Percentiles rank a stretch among this genome's conserved stretches.
Evolutionary conservation across 805 yeast species (phyloP).

Genomic region (Ogataea corticis): DNA sequence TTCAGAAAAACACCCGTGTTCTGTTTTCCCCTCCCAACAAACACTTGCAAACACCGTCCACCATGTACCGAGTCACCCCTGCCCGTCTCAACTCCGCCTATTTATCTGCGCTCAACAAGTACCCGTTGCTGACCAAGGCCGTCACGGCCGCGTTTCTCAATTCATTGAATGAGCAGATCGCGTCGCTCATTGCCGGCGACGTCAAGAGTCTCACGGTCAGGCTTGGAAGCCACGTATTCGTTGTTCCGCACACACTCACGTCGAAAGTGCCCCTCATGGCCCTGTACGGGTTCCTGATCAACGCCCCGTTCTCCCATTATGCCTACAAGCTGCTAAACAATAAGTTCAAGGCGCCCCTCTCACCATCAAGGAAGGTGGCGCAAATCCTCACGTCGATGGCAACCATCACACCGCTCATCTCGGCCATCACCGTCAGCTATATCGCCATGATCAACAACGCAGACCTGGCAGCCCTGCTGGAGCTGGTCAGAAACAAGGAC

Average conservation of each 20-base stretch:
- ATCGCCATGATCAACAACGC: constrained; percentile 48
- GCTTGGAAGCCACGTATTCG: constrained; percentile 19
- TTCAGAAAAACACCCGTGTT: no score
- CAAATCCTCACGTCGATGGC: constrained; percentile 54
- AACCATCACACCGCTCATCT: constrained; percentile 56
- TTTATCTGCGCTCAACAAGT: constrained; percentile 39
- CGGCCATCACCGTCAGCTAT: constrained; percentile 51
- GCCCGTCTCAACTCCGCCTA: constrained; percentile 29
- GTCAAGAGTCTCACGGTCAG: constrained; percentile 27
- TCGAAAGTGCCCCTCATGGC: constrained; percentile 53
- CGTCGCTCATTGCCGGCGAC: constrained; percentile 52
- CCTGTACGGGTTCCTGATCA: constrained; percentile 52
- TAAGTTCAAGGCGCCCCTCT: constrained; percentile 44
- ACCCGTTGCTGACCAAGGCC: constrained; percentile 62
- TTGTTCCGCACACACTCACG: constrained; percentile 42
- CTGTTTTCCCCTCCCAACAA: no score
- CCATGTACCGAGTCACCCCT: not conserved
- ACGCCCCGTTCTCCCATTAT: constrained; percentile 60
- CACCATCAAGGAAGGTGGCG: constrained; percentile 39
- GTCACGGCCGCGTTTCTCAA: constrained; percentile 56
- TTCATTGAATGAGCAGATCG: constrained; percentile 57
- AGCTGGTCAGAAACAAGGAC: constrained; percentile 8
- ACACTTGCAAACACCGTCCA: no score
- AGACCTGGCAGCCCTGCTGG: constrained; percentile 8
- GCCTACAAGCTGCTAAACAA: constrained; percentile 48